These are phyloP conservation scores for Didymella sp. DNA, from an alignment of 2,329 filamentous ascomycete genomes.

Conservation along the genomic window DNA sequence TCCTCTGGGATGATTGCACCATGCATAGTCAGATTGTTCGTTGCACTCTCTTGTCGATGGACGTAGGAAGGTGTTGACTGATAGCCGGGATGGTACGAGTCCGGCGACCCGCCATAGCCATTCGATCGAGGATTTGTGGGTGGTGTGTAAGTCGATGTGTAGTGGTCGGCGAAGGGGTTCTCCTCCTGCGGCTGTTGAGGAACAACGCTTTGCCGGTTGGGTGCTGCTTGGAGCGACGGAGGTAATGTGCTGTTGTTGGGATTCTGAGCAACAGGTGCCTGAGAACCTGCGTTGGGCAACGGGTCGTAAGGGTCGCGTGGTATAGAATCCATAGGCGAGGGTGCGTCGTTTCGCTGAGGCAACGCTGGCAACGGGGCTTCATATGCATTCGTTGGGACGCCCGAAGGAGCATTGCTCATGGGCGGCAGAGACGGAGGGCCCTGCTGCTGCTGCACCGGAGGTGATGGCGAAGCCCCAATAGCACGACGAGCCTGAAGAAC, in stretches of 20 bases:
- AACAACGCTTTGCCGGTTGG: slow-evolving; percentile 21
- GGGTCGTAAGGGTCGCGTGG: slow-evolving; percentile 16
- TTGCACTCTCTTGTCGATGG: slow-evolving; percentile 53
- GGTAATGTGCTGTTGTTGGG: slow-evolving; percentile 34
- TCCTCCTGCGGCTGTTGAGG: slow-evolving; percentile 30
- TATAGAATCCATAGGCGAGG: slow-evolving; percentile 11
- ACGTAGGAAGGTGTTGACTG: slow-evolving; percentile 53
- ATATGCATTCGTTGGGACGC: slow-evolving; percentile 26
- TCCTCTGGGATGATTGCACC: slow-evolving; percentile 46
- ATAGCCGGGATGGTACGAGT: slow-evolving; percentile 45
- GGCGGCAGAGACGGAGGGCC: slow-evolving; percentile 1
- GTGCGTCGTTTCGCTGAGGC: slow-evolving; percentile 22
- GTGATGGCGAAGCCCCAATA: slow-evolving; percentile 38
- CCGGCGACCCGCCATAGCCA: slow-evolving; percentile 32
- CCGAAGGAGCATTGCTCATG: slow-evolving; percentile 19
- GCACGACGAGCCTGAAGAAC: slow-evolving; percentile 65
- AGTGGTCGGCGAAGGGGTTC: slow-evolving; percentile 54
- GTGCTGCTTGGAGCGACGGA: slow-evolving; percentile 38
- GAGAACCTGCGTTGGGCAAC: slow-evolving; percentile 4
- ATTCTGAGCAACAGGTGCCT: slow-evolving; percentile 23
- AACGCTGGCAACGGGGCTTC: slow-evolving; percentile 15
- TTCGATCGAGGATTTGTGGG: slow-evolving; percentile 24
- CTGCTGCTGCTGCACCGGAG: slow-evolving; percentile 28
- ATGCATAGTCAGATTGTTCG: slow-evolving; percentile 56
- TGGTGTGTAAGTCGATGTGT: slow-evolving; percentile 44